These are phyloP conservation scores for Oryza officinalis DNA, from an alignment of 176 grass and related monocot species.

Conservation along the genomic window DNA sequence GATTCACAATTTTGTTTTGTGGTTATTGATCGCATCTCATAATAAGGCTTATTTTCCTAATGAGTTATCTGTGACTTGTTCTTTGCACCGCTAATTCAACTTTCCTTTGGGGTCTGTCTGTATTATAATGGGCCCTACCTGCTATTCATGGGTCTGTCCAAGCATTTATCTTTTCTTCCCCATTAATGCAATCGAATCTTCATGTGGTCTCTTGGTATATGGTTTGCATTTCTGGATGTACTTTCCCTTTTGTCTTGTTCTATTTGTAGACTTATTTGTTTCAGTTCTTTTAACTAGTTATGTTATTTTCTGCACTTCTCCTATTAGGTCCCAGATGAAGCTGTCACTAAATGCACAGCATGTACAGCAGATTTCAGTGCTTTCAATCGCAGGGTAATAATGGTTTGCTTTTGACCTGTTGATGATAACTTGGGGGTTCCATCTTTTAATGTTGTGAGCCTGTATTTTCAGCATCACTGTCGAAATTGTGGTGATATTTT, in stretches of 20 bases:
- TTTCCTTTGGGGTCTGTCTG: background rate
- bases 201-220: background rate
- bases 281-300: background rate
- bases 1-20: background rate
- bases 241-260: background rate
- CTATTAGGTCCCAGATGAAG: constrained; percentile 90
- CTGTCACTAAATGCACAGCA: constrained; percentile 73
- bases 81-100: background rate
- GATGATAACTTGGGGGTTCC: background rate
- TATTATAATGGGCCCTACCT: constrained; percentile 1
- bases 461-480: constrained; percentile 89
- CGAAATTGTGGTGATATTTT: constrained; percentile 98
- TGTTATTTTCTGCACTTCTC: constrained; percentile 22
- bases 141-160: background rate
- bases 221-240: background rate
- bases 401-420: constrained; percentile 26
- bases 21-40: background rate
- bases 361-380: constrained; percentile 88
- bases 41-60: background rate
- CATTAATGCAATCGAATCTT: background rate
- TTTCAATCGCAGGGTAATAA: constrained; percentile 81
- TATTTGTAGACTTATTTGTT: background rate
- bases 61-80: background rate
- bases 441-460: constrained; percentile 11
- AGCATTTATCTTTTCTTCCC: background rate